Percentiles rank a stretch among this genome's conserved stretches.
phyloP scores from a whole-genome alignment of 2,329 filamentous ascomycete species.

The Botrytis tulipae region DNA sequence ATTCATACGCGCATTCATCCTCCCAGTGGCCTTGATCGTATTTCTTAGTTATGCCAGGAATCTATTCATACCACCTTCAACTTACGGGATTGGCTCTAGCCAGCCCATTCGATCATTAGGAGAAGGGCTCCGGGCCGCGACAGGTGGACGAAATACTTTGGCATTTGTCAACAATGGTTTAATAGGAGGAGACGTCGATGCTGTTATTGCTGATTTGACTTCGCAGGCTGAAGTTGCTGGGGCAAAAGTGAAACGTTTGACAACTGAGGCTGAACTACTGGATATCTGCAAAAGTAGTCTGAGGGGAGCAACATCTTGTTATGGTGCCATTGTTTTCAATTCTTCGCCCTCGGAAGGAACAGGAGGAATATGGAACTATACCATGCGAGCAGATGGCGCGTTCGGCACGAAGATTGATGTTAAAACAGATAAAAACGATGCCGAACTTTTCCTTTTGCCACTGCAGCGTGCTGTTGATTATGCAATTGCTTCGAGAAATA shows the following conservation, averaged over 20 bases:
- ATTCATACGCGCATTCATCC: slow-evolving; percentile 55
- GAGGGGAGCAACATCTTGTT: slow-evolving; percentile 68
- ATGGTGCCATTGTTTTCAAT: slow-evolving; percentile 70
- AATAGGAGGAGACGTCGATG: slow-evolving; percentile 67
- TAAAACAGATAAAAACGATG: slow-evolving; percentile 65
- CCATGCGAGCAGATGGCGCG: slow-evolving; percentile 71
- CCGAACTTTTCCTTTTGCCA: slow-evolving; percentile 74
- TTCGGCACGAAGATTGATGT: slow-evolving; percentile 66
- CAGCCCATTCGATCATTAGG: slow-evolving; percentile 61
- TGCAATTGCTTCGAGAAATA: slow-evolving; percentile 61
- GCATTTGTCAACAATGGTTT: slow-evolving; percentile 77
- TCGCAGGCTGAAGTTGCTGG: slow-evolving; percentile 55
- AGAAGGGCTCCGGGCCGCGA: slow-evolving; percentile 59
- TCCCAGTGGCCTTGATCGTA: slow-evolving; percentile 57
- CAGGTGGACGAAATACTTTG: slow-evolving; percentile 63
- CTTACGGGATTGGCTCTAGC: slow-evolving; percentile 68
- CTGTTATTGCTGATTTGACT: slow-evolving; percentile 63
- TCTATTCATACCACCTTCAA: slow-evolving; percentile 75
- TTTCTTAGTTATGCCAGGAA: slow-evolving; percentile 74
- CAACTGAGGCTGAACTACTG: slow-evolving; percentile 56
- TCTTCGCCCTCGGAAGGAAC: slow-evolving; percentile 71
- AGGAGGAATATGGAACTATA: slow-evolving; percentile 78
- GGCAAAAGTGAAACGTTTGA: slow-evolving; percentile 54
- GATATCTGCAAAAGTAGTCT: slow-evolving; percentile 62
- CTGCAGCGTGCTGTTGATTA: slow-evolving; percentile 76